Conservation (phyloP, 2,329 filamentous ascomycete species). For the Neofusicoccum sp. region DNA sequence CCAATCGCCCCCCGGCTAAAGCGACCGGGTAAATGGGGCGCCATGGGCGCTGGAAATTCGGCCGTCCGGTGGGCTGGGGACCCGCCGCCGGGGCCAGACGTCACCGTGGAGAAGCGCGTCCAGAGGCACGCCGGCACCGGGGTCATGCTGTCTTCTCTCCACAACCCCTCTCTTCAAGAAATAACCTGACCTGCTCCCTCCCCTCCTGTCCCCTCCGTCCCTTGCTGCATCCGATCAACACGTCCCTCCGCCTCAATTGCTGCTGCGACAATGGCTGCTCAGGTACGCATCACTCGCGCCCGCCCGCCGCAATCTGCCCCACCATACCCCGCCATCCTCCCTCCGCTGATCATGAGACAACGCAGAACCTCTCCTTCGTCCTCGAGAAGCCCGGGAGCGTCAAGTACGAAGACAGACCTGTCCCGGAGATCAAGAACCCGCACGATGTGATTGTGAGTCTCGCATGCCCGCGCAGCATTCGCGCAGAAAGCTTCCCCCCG, state of each 20-base stretch:
- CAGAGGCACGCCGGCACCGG: background rate
- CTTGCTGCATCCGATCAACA: background rate
- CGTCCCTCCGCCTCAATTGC: background rate
- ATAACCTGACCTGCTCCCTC: background rate
- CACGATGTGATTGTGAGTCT: slow-evolving; percentile 80
- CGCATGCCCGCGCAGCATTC: background rate
- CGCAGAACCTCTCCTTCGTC: slow-evolving; percentile 75
- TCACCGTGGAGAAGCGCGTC: slow-evolving; percentile 2
- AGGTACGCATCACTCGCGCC: background rate
- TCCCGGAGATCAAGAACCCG: slow-evolving; percentile 64
- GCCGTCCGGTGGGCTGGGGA: background rate
- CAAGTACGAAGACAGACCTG: slow-evolving; percentile 70
- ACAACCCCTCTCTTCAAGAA: background rate
- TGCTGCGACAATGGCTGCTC: background rate
- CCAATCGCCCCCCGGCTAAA: background rate
- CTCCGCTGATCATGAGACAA: background rate
- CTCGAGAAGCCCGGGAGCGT: slow-evolving; percentile 74
- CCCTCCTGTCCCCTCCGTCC: background rate
- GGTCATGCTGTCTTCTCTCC: background rate
- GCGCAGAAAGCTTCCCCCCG: background rate
- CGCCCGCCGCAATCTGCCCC: background rate
- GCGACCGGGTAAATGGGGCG: background rate
- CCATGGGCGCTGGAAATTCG: background rate
- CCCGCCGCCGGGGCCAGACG: background rate
- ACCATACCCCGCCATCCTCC: background rate